Conservation (phyloP, 306 rosid genomes). For the Cercis canadensis region DNA sequence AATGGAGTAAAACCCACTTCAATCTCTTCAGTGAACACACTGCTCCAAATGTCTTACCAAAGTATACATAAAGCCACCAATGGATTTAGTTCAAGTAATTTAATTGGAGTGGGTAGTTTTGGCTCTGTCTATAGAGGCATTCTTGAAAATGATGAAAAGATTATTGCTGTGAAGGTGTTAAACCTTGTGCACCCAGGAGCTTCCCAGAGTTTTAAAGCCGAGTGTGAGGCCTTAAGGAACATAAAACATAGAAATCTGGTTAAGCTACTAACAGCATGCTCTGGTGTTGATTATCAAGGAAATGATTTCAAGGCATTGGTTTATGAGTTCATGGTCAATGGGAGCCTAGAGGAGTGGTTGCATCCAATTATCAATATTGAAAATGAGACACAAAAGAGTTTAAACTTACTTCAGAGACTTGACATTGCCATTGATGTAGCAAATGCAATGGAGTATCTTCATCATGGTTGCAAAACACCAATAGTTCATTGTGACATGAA, state of each 20-base stretch:
- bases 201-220: constrained; percentile 26
- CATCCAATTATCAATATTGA: too few species aligned
- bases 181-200: too few species aligned
- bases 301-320: constrained; percentile 1
- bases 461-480: neutral
- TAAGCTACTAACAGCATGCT: constrained; percentile 27
- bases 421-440: constrained; percentile 22
- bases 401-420: too few species aligned
- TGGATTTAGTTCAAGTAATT: constrained; percentile 31
- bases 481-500: constrained; percentile 26
- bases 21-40: too few species aligned
- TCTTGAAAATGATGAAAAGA: too few species aligned
- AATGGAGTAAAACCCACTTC: too few species aligned
- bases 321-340: neutral
- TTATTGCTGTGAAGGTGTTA: too few species aligned
- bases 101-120: too few species aligned
- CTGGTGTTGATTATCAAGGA: neutral
- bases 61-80: constrained; percentile 38
- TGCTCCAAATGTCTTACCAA: too few species aligned
- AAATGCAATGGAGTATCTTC: constrained; percentile 25
- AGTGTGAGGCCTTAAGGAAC: constrained; percentile 27
- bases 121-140: too few species aligned
- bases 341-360: too few species aligned
- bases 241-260: constrained; percentile 32
- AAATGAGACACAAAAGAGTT: too few species aligned